These are phyloP conservation scores for Stenocarpella maydis DNA, from an alignment of 2,329 filamentous ascomycete species.

Conservation along the genomic window DNA sequence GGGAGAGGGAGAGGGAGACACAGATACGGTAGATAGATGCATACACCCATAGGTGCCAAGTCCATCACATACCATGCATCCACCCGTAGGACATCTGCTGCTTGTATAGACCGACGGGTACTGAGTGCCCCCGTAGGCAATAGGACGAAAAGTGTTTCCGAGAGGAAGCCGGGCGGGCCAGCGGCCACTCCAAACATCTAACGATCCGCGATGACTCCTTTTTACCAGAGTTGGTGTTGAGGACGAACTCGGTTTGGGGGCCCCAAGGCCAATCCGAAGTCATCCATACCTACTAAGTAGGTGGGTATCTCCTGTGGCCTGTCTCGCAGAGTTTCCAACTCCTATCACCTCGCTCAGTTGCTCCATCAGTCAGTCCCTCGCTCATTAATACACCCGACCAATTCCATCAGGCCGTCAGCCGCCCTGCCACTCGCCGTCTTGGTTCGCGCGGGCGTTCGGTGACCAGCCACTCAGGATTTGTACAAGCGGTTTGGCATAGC, in stretches of 20 bases:
- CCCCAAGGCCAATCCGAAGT: conserved; percentile 6
- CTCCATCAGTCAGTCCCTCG: no score
- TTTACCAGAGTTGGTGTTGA: conserved; percentile 10
- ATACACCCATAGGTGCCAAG: no score
- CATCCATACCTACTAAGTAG: no score
- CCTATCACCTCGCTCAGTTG: no score
- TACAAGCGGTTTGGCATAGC: no score
- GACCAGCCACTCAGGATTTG: conserved; percentile 24
- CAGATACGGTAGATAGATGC: no score
- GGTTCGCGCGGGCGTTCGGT: background rate
- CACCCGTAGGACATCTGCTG: no score
- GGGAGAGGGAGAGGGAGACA: no score
- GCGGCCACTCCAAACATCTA: background rate
- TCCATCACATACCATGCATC: no score
- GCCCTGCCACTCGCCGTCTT: background rate
- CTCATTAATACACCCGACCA: no score
- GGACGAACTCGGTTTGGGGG: conserved; percentile 3
- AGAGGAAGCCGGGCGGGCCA: conserved; percentile 3
- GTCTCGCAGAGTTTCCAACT: conserved; percentile 23
- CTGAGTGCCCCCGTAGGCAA: conserved; percentile 1
- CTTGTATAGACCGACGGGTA: no score
- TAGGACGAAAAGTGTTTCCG: conserved; percentile 5
- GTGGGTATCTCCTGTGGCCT: conserved; percentile 13
- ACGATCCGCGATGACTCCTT: conserved; percentile 13
- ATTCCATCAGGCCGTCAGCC: background rate